Evolutionary conservation across 139 green algal genomes (phyloP).

Genomic region (Chlorokybus atmophyticus): DNA sequence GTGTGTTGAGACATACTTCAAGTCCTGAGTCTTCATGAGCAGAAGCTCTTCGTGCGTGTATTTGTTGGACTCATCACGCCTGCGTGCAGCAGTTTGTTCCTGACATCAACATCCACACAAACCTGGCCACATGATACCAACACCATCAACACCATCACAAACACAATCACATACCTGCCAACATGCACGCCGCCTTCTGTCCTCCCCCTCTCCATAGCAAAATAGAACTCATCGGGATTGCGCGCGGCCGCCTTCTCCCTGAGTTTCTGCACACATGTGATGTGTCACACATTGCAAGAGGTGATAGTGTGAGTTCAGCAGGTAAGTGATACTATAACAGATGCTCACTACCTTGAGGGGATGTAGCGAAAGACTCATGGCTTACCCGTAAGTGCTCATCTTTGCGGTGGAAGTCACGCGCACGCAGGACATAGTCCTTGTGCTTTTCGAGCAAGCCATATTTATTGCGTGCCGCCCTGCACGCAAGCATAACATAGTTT

Average conservation of each 20-base stretch:
- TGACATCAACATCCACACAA: too few relatives aligned
- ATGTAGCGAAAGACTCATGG: background rate
- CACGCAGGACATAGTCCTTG: constrained; percentile 87
- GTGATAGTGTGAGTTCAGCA: background rate
- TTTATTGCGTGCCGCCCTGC: constrained; percentile 30
- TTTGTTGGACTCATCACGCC: constrained; percentile 55
- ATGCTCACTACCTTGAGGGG: too few relatives aligned
- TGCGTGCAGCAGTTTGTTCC: too few relatives aligned
- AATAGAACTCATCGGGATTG: constrained; percentile 98
- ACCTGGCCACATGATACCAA: background rate
- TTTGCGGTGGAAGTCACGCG: constrained; percentile 86
- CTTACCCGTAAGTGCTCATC: constrained; percentile 67
- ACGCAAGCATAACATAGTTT: background rate
- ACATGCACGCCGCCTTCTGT: constrained; percentile 72
- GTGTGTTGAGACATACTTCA: constrained; percentile 67
- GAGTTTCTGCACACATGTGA: constrained; percentile 55
- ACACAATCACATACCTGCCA: constrained; percentile 5
- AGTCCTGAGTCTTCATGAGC: constrained; percentile 90
- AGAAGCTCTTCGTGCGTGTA: constrained; percentile 78
- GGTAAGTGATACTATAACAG: too few relatives aligned
- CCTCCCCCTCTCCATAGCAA: constrained; percentile 77
- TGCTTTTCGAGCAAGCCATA: constrained; percentile 91
- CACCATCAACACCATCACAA: background rate
- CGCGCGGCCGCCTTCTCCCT: constrained; percentile 77
- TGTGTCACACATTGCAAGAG: too few relatives aligned